These are phyloP conservation scores for Misopates orontium DNA, from an alignment of 257 asterid genomes.

Conservation along the genomic window DNA sequence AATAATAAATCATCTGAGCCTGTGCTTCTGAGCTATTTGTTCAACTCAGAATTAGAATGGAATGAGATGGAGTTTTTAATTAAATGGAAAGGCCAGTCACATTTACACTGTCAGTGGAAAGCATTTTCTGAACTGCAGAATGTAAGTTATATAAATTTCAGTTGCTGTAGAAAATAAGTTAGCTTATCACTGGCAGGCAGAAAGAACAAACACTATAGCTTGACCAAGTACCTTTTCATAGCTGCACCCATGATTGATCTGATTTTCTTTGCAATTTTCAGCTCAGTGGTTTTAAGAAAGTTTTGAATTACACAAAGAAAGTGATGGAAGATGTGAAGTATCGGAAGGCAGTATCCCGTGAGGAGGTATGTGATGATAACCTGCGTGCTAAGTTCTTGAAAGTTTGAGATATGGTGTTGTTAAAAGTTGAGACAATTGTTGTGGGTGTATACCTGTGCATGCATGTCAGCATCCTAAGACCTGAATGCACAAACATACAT, in stretches of 20 bases:
- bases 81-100: conserved; percentile 99
- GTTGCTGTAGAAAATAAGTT: conserved; percentile 21
- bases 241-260: conserved; percentile 22
- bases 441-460: neutral
- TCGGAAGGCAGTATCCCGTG: conserved; percentile 84
- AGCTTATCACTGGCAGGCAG: conserved; percentile 9
- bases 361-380: conserved; percentile 63
- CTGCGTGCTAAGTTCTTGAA: conserved; percentile 8
- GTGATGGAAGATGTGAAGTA: conserved; percentile 87
- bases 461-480: neutral
- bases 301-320: conserved; percentile 84
- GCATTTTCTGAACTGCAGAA: conserved; percentile 81
- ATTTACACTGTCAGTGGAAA: conserved; percentile 98
- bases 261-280: conserved; percentile 45
- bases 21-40: conserved; percentile 70
- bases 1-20: conserved; percentile 78
- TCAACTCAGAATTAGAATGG: conserved; percentile 87
- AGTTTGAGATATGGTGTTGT: neutral
- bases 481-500: neutral
- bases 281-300: conserved; percentile 99
- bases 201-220: neutral
- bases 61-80: conserved; percentile 80
- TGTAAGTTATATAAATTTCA: conserved; percentile 52
- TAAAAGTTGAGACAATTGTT: neutral
- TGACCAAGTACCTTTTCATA: conserved; percentile 1